Base-by-base conservation (phyloP, 1,139 yeast species). In the Scheffersomyces titani region DNA sequence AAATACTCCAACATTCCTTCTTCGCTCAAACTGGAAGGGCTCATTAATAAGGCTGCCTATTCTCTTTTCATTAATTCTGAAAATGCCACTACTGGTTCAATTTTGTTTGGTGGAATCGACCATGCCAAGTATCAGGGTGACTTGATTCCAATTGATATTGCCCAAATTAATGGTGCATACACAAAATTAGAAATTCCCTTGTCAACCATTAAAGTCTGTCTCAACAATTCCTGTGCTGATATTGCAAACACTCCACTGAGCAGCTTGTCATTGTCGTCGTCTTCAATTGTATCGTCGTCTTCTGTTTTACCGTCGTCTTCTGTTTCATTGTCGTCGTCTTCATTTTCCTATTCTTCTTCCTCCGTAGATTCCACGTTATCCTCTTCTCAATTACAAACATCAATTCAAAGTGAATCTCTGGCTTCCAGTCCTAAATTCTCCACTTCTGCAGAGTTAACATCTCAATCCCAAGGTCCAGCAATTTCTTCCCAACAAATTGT, bases 21-120 rank as follows among this genome's bases (percentile, higher is more conserved):
- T 16, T 59, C 61, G 6, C 61, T 71, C 59, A 64, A 61, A 50
- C 49, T 54, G 13, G 58, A 63, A 19, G 72, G 72, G 1, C 52
- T 57, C 40, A 67, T 70, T 51, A 50, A 57, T 51, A 66, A 64
- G 57, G 57, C 53, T 21, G 59, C 65, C 45, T 70, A 70, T 56
- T 67, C 72, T 24, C 54, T 70, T 24, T 70, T 61, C 58, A 62
- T 69, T 60, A 57, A 65, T 55, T 30, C 61, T 21, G 56, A 57
- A 13, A 36, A 46, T n/a, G 58, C 63, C 3, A 47, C 53, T 11
- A 22, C 62, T 18, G 76, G 77, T 1, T 54, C 67, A 3, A 50
- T 73, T 22, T 59, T 73, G 24, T 72, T 73, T 56, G 77, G 77
- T 6, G 77, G 74, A 19, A 60, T 66, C 51, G 77, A 73, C 54